Percentiles rank a stretch among this genome's conserved stretches.
These are phyloP conservation scores for Lipomyces yamanashiensis DNA, from an alignment of 805 yeast species.

Conservation along the genomic window DNA sequence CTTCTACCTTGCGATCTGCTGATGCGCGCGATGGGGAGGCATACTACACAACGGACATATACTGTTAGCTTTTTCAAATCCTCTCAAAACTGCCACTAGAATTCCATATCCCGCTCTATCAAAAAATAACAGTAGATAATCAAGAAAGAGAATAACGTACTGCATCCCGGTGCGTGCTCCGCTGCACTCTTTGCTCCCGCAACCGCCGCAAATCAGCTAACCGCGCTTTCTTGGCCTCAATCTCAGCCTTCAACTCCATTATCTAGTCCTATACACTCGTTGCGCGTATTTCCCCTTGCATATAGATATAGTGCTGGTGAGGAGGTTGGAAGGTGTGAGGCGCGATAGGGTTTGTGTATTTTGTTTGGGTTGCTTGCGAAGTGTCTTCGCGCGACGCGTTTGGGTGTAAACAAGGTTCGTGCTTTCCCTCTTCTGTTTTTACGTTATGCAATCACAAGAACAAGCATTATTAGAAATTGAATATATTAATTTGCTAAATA, in stretches of 20 bases:
- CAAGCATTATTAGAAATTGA: neutral
- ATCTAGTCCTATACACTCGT: neutral
- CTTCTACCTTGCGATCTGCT: conserved; percentile 23
- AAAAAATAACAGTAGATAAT: neutral
- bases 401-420: neutral
- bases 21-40: conserved; percentile 15
- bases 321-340: no score
- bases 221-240: conserved; percentile 59
- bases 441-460: neutral
- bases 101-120: neutral
- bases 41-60: neutral
- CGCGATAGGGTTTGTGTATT: no score
- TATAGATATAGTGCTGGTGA: no score
- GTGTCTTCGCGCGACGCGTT: no score
- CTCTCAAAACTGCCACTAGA: neutral
- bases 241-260: conserved; percentile 47
- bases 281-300: no score
- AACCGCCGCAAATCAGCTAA: conserved; percentile 58
- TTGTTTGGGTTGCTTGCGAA: no score
- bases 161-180: conserved; percentile 14
- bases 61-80: neutral
- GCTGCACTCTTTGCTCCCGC: conserved; percentile 46
- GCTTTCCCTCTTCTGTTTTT: neutral
- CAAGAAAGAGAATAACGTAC: conserved; percentile 1
- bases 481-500: neutral